Base-by-base conservation (phyloP, 148 eudicot genomes). In the Selenicereus undatus region DNA sequence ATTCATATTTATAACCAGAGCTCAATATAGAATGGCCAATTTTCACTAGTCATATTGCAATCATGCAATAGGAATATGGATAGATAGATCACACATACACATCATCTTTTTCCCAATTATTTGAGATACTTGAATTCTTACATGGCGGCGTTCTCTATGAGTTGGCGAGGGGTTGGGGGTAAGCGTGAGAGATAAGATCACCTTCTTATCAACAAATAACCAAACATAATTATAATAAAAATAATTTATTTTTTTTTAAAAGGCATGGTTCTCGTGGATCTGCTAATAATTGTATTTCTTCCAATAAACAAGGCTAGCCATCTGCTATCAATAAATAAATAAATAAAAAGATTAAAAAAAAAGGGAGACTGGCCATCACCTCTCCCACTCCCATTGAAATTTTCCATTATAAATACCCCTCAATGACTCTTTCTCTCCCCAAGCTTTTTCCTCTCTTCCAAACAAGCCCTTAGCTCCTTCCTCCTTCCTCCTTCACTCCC, bases 21-120 rank as follows among this genome's bases (percentile, higher is more conserved):
- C 13, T 48, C 5, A 11, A 0, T 48, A 10, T 56, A 56, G 13
- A 24, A n/a, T 7, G 12, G 0, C 29, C 29, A 17, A 20, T 5
- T 64, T 64, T 24, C 13, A 64, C 22, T n/a, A n/a, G 27, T 64
- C 12, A n/a, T 22, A 60, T 29, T 64, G 9, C 68, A 64, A 64
- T 64, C 68, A n/a, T 64, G 68, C 29, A 64, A 64, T 29, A 64
- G n/a, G n/a, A n/a, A n/a, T n/a, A n/a, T n/a, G n/a, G 65, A 60
- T 60, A n/a, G 29, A 64, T 16, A 16, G 62, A 56, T 17, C 10
- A 60, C 27, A 22, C 11, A 13, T 26, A 66, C 71, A 66, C 35
- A 66, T 66, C 35, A 27, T 66, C 71, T 4, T 66, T 66, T 11
- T 66, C 16, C 30, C 71, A 66, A 66, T 64, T 22, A 27, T 66